Base-by-base conservation (phyloP, 345 rosid species). In the Sonneratia caseolaris region DNA sequence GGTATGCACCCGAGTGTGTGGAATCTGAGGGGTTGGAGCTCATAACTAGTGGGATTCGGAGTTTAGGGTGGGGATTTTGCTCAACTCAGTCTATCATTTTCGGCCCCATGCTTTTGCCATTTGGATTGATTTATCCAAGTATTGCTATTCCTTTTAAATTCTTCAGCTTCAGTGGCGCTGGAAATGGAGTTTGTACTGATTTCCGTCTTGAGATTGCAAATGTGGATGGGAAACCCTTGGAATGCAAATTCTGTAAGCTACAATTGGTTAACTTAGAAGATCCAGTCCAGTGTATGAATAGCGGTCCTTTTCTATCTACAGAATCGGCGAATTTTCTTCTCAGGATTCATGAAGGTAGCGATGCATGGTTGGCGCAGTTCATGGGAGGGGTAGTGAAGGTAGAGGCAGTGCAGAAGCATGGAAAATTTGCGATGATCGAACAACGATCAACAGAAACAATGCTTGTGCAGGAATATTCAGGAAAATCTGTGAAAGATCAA, bases 41-140 rank as follows among this genome's bases (percentile, higher is more conserved):
- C 83, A 81, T 90, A 64, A 78, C 76, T 78, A 68, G 71, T 67
- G 96, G 82, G 16, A 79, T 89, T 73, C 81, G 77, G 85, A 88
- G 78, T 66, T 80, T 92, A 67, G 91, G 93, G 36, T 95, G 97
- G 99, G 99, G 98, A 0, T 82, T 82, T 81, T 90, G 92, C 78
- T 89, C 96, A 0, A 83, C 86, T 51, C 92, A 92, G 71, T 86
- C 88, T 0, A 75, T 90, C 71, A 55, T 90, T 74, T 72, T 86
- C 38, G 92, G 92, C 73, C 79, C 97, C 59, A 78, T 84, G 12
- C 51, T 92, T 7, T 78, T 90, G 77, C 92, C 93, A 37, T 90
- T 95, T 69, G 96, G 91, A 43, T 85, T 95, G 79, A 86, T 95
- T 73, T 95, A 89, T 80, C 97, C 99, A 1, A 71, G 73, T 14